phyloP scores from a whole-genome alignment of 345 rosid genomes.

The Leavenworthia alabamica region DNA sequence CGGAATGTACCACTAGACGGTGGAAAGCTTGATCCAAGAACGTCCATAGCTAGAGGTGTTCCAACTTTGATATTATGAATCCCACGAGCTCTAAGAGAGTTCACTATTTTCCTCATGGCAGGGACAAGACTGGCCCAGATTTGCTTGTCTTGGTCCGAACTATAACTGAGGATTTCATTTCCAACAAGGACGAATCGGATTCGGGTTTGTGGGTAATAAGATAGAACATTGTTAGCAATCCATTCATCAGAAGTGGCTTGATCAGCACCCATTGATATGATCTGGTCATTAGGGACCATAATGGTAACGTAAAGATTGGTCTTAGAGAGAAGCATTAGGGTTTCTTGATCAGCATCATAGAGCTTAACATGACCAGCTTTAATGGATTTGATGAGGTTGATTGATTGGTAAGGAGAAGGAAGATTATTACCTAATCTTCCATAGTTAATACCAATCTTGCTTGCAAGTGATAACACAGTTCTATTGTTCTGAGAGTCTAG shows the following conservation, averaged over 20 bases:
- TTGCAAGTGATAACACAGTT: conserved; percentile 13
- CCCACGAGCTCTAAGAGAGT: conserved; percentile 33
- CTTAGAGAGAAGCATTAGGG: conserved; percentile 42
- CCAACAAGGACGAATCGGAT: conserved; percentile 55
- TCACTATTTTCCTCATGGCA: conserved; percentile 53
- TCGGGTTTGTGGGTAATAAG: conserved; percentile 47
- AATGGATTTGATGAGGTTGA: conserved; percentile 42
- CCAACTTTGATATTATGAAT: conserved; percentile 58
- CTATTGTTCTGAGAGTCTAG: background rate
- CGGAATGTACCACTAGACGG: conserved; percentile 62
- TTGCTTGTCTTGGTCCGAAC: conserved; percentile 30
- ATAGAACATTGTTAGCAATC: conserved; percentile 45
- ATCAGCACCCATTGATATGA: conserved; percentile 37
- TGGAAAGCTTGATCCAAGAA: conserved; percentile 45
- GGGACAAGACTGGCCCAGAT: conserved; percentile 54
- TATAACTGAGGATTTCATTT: conserved; percentile 64
- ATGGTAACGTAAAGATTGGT: conserved; percentile 49
- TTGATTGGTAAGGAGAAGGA: conserved; percentile 49
- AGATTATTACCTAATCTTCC: conserved; percentile 38
- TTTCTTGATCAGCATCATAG: conserved; percentile 52
- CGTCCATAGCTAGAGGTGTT: conserved; percentile 75
- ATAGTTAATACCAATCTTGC: conserved; percentile 28
- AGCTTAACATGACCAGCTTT: conserved; percentile 51
- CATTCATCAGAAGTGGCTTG: conserved; percentile 43
- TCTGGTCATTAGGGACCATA: conserved; percentile 59